Evolutionary conservation across 352 stramenopile species (phyloP).

Genomic region (Globisporangium canariense): DNA sequence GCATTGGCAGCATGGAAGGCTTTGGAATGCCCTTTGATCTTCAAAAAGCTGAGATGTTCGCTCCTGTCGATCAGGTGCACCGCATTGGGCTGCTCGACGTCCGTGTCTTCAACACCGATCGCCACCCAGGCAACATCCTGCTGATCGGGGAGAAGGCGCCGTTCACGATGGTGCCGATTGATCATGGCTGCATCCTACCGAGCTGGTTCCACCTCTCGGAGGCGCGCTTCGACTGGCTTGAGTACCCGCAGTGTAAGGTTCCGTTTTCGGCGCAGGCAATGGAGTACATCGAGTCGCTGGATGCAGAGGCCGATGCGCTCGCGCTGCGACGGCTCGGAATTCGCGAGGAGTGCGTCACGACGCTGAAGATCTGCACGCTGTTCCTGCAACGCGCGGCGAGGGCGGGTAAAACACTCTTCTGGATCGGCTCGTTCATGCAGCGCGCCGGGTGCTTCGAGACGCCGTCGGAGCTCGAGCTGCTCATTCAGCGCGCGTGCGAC

Average conservation of each 20-base stretch:
- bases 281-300: conserved; percentile 52
- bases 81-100: conserved; percentile 80
- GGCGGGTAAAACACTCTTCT: conserved; percentile 49
- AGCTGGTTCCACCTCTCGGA: conserved; percentile 81
- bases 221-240: conserved; percentile 78
- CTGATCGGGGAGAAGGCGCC: conserved; percentile 72
- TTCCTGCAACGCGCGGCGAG: conserved; percentile 56
- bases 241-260: conserved; percentile 70
- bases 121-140: conserved; percentile 79
- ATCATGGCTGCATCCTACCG: conserved; percentile 75
- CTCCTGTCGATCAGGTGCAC: conserved; percentile 75
- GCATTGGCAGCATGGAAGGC: conserved; percentile 75
- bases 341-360: conserved; percentile 67
- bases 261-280: conserved; percentile 41
- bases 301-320: conserved; percentile 46
- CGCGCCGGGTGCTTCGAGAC: conserved; percentile 65
- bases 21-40: conserved; percentile 78
- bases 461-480: conserved; percentile 50
- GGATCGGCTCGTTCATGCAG: conserved; percentile 73
- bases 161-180: conserved; percentile 78
- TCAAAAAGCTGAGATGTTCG: conserved; percentile 53
- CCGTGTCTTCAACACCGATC: conserved; percentile 85
- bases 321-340: conserved; percentile 55
- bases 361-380: conserved; percentile 71
- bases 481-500: conserved; percentile 44